Conservation (phyloP, 2,329 filamentous ascomycete genomes). For the Penicillium sp. region DNA sequence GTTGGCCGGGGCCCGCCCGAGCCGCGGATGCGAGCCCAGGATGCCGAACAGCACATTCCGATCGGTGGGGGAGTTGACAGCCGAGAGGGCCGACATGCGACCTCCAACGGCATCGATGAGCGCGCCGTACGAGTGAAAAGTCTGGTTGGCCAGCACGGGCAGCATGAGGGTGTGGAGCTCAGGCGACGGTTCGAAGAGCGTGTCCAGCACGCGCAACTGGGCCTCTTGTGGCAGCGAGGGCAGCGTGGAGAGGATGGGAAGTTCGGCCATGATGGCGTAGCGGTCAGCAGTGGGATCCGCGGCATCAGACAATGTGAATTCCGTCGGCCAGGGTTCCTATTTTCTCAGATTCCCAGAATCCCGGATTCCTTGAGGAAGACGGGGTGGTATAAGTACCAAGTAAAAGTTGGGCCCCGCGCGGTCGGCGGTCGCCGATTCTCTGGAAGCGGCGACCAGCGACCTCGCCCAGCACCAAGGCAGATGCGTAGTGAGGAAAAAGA, state of each 20-base stretch:
- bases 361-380: too few species aligned
- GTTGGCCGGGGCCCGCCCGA: conserved; percentile 58
- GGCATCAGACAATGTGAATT: too few species aligned
- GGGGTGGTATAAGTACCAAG: too few species aligned
- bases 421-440: conserved; percentile 24
- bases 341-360: too few species aligned
- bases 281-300: not conserved
- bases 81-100: conserved; percentile 60
- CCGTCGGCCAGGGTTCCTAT: too few species aligned
- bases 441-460: conserved; percentile 7
- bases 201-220: conserved; percentile 61
- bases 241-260: conserved; percentile 61
- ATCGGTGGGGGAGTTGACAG: conserved; percentile 51
- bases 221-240: conserved; percentile 54
- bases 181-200: conserved; percentile 78
- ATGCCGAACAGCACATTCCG: conserved; percentile 65
- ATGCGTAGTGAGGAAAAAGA: too few species aligned
- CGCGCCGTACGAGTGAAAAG: conserved; percentile 65
- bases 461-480: not conserved
- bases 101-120: conserved; percentile 66
- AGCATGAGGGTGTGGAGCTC: conserved; percentile 70
- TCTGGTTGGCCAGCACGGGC: conserved; percentile 59
- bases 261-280: conserved; percentile 28
- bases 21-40: conserved; percentile 74
- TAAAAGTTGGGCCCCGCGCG: too few species aligned